Evolutionary conservation across 768 basidiomycete species (phyloP).

Genomic region (Naganishia randhawae): DNA sequence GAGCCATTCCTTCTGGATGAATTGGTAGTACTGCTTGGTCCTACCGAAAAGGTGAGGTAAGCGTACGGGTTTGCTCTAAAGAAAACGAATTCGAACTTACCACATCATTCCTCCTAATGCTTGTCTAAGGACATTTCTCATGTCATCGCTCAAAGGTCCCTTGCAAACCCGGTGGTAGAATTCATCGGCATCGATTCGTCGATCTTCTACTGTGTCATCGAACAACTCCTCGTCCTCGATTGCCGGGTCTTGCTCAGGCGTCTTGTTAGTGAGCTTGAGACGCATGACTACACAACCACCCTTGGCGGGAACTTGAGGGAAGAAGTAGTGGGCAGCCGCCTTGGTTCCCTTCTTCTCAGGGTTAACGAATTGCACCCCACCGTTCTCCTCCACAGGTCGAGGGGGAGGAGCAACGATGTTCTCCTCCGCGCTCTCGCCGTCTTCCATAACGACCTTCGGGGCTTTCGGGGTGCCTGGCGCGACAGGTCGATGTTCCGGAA

Average conservation of each 20-base stretch:
- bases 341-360: constrained; percentile 86
- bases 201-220: constrained; percentile 82
- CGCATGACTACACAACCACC: constrained; percentile 95
- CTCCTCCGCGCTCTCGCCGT: constrained; percentile 25
- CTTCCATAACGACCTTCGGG: no score
- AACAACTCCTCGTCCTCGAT: constrained; percentile 84
- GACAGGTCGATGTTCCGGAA: constrained; percentile 71
- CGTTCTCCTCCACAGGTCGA: constrained; percentile 33
- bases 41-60: background rate
- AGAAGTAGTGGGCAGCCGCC: constrained; percentile 83
- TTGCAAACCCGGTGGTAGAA: constrained; percentile 79
- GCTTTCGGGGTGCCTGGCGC: constrained; percentile 29
- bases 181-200: constrained; percentile 90
- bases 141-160: constrained; percentile 83
- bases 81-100: constrained; percentile 43
- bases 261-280: constrained; percentile 78
- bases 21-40: constrained; percentile 93
- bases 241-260: constrained; percentile 69
- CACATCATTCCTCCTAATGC: constrained; percentile 95
- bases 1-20: constrained; percentile 94
- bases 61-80: constrained; percentile 19
- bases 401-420: constrained; percentile 53
- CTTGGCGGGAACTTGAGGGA: constrained; percentile 76
- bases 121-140: constrained; percentile 94
- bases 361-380: constrained; percentile 65